Percentiles rank a stretch among this genome's conserved stretches.
Conservation (phyloP, 345 rosid genomes). For the Aegle marmelos region DNA sequence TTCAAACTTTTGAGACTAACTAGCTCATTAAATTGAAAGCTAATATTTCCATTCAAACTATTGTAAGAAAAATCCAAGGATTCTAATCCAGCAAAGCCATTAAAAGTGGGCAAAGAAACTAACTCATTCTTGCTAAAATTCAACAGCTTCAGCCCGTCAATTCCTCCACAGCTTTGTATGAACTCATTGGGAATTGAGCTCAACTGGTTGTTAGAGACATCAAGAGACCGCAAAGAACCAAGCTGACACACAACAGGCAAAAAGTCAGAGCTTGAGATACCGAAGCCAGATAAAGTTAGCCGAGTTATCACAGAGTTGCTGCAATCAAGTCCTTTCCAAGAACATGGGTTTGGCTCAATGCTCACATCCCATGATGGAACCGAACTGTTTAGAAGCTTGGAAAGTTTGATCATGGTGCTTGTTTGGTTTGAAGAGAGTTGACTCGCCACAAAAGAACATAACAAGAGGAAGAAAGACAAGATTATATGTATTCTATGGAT, state of each 20-base stretch:
- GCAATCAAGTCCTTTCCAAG: slow-evolving; percentile 59
- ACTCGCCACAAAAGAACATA: slow-evolving; percentile 26
- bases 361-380: slow-evolving; percentile 35
- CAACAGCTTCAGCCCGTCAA: slow-evolving; percentile 42
- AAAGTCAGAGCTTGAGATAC: slow-evolving; percentile 36
- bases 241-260: slow-evolving; percentile 49
- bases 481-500: neutral
- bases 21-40: slow-evolving; percentile 43
- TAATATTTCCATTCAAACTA: slow-evolving; percentile 26
- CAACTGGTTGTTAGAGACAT: slow-evolving; percentile 50
- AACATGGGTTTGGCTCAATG: slow-evolving; percentile 44
- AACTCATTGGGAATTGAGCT: slow-evolving; percentile 47
- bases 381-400: slow-evolving; percentile 18
- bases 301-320: slow-evolving; percentile 30
- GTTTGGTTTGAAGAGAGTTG: slow-evolving; percentile 38
- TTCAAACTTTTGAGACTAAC: slow-evolving; percentile 43
- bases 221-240: slow-evolving; percentile 51
- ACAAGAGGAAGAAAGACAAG: slow-evolving; percentile 21
- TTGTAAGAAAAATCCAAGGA: slow-evolving; percentile 62
- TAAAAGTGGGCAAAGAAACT: slow-evolving; percentile 41
- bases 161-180: slow-evolving; percentile 36
- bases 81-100: slow-evolving; percentile 46
- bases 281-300: slow-evolving; percentile 38
- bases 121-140: slow-evolving; percentile 52
- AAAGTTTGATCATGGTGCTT: slow-evolving; percentile 39